Conservation (phyloP, 2,329 filamentous ascomycete species). For the Drechslerella stenobrocha region DNA sequence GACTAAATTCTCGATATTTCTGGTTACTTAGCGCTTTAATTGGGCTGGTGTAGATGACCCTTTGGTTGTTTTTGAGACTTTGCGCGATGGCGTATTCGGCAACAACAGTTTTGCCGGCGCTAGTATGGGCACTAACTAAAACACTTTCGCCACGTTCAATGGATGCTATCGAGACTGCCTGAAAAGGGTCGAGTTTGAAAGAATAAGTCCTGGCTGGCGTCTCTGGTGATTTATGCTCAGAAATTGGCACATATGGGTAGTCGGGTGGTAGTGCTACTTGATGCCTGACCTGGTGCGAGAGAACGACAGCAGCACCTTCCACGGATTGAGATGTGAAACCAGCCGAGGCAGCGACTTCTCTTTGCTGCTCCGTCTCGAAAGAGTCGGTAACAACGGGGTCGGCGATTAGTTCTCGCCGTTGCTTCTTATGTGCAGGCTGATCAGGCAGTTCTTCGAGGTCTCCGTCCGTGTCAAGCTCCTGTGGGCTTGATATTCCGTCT, state of each 20-base stretch:
- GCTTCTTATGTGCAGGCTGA: conserved; percentile 59
- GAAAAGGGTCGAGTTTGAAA: conserved; percentile 96
- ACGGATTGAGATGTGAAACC: conserved; percentile 65
- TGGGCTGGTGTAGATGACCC: conserved; percentile 98
- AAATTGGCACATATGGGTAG: conserved; percentile 93
- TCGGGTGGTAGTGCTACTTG: conserved; percentile 93
- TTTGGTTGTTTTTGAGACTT: conserved; percentile 93
- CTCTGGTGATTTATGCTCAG: conserved; percentile 85
- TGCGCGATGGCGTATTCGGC: conserved; percentile 98
- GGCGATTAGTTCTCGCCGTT: conserved; percentile 63
- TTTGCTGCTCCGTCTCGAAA: conserved; percentile 91
- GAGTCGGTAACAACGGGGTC: conserved; percentile 86
- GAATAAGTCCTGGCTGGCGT: conserved; percentile 80
- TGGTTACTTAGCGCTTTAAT: conserved; percentile 99
- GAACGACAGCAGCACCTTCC: conserved; percentile 71
- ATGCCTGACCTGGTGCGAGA: conserved; percentile 97
- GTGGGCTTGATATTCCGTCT: conserved; percentile 54
- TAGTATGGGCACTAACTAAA: conserved; percentile 93
- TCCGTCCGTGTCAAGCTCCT: conserved; percentile 55
- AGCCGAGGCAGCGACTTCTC: conserved; percentile 80
- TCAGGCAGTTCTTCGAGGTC: conserved; percentile 54
- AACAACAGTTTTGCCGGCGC: conserved; percentile 96
- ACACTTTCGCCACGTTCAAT: conserved; percentile 97
- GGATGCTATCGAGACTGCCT: conserved; percentile 88
- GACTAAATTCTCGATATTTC: conserved; percentile 94